A percentile compares a stretch with the other conserved stretches of the same genome.
phyloP scores from a whole-genome alignment of 2,329 filamentous ascomycete genomes.

The Pseudocercospora musae region DNA sequence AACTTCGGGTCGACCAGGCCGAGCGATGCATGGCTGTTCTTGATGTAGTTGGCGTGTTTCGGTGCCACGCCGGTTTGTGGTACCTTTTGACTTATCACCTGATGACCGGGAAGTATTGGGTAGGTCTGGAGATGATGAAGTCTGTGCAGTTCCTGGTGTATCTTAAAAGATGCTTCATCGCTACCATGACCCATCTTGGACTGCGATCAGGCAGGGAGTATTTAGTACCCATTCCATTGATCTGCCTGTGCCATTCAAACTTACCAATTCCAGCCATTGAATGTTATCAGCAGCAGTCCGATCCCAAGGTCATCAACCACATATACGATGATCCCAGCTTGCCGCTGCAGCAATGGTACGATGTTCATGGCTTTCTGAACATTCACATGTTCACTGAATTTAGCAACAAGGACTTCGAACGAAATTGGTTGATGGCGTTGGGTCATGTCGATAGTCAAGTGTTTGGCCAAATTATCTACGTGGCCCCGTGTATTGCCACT shows the following conservation, averaged over 20 bases:
- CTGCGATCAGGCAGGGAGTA: not conserved
- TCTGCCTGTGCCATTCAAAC: not conserved
- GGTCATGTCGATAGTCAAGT: not conserved
- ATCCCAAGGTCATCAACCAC: not conserved
- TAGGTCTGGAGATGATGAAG: not conserved
- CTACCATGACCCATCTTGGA: not conserved
- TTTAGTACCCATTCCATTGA: too few relatives aligned
- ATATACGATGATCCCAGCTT: not conserved
- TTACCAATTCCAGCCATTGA: not conserved
- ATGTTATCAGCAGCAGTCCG: not conserved
- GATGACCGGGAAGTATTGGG: not conserved
- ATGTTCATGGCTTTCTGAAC: not conserved
- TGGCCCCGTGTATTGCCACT: not conserved
- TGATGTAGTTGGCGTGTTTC: too few relatives aligned
- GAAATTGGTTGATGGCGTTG: not conserved
- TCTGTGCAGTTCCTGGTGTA: too few relatives aligned
- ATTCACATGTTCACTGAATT: not conserved
- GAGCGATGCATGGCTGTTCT: too few relatives aligned
- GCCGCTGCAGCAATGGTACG: not conserved
- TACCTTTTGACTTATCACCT: not conserved
- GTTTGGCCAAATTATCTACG: not conserved
- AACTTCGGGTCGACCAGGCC: not conserved
- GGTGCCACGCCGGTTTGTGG: not conserved
- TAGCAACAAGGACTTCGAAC: not conserved
- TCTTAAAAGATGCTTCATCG: not conserved